Base-by-base conservation (phyloP, 2,329 filamentous ascomycete genomes). In the Pseudogymnoascus pannorum region DNA sequence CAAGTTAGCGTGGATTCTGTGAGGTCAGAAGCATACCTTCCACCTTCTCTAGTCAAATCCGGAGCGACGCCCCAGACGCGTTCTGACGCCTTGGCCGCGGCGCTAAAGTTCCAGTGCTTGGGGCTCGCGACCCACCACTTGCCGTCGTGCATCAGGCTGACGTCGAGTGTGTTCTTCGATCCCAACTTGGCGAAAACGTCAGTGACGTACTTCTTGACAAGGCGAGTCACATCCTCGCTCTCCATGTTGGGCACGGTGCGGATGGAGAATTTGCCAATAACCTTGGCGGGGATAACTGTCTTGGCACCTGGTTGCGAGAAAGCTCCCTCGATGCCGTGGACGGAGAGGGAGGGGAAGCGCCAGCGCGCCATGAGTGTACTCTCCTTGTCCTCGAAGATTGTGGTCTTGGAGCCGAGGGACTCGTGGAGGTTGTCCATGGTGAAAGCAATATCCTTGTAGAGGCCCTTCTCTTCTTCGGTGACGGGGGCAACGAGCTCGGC, bases 41-140 rank as follows among this genome's bases (percentile, higher is more conserved):
- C 94, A 75, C 94, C 94, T 79, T 99, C 94, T 65, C 94, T 86
- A 40, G 94, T 99, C 76, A 96, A 88, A 77, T 99, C 94, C 24
- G 94, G 94, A 79, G 92, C 83, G 60, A 96, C 88, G 60, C 90
- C 90, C 84, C 92, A 99, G 36, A 99, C 94, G 66, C 91, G 86
- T 80, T 97, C 88, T 33, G 94, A 92, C n/a, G 94, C 94, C 83
- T 96, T 97, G 72, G 88, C 86, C 12, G 94, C 94, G 24, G 93
- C 93, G 29, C 86, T 84, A 78, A 97, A 99, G 82, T 99, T 99
- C 92, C 94, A 97, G 82, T 99, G 93, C 78, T 96, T 94, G 29
- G 94, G 93, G 72, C 89, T 92, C 54, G 95, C 92, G 57, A 96
- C 92, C 94, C 94, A 99, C 94, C 94, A 99, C 78, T 97, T 97